Conservation (phyloP, 2,329 filamentous ascomycete genomes). For the Sporothrix curviconia region DNA sequence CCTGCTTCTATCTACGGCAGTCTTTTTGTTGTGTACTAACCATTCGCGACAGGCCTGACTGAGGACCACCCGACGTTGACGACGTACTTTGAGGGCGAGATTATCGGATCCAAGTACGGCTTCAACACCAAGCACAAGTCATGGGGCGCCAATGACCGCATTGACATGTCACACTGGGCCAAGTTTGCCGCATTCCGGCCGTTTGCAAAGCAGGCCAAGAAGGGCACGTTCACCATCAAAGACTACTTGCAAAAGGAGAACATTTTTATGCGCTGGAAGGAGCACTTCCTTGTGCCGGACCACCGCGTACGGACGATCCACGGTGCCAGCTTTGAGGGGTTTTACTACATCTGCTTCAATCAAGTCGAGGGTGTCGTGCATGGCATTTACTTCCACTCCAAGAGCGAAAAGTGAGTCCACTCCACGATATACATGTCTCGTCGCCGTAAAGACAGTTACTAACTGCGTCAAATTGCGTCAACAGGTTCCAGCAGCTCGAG, state of each 20-base stretch:
- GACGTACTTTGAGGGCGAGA: constrained; percentile 97
- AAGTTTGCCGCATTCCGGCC: constrained; percentile 84
- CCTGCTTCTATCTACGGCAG: background rate
- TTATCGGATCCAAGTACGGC: constrained; percentile 91
- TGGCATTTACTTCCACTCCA: constrained; percentile 96
- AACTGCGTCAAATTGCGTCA: background rate
- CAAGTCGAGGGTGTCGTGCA: constrained; percentile 78
- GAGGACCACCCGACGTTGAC: constrained; percentile 96
- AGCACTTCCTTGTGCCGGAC: constrained; percentile 93
- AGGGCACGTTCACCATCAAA: constrained; percentile 51
- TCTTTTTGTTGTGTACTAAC: background rate
- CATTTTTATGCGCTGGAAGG: constrained; percentile 99
- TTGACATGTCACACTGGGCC: constrained; percentile 87
- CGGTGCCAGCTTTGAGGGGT: constrained; percentile 94
- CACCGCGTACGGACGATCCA: constrained; percentile 85
- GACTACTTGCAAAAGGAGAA: constrained; percentile 76
- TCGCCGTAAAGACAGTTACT: background rate
- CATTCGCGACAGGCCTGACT: constrained; percentile 61
- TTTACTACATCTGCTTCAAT: constrained; percentile 99
- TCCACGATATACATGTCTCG: background rate
- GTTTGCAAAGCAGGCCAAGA: constrained; percentile 54
- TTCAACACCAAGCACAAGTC: constrained; percentile 83
- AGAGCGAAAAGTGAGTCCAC: constrained; percentile 82
- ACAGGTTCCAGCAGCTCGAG: constrained; percentile 85
- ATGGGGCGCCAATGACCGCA: constrained; percentile 89